These are phyloP conservation scores for Backusella mclennaniae DNA, from an alignment of 192 early-diverging fungal genomes.

Conservation along the genomic window DNA sequence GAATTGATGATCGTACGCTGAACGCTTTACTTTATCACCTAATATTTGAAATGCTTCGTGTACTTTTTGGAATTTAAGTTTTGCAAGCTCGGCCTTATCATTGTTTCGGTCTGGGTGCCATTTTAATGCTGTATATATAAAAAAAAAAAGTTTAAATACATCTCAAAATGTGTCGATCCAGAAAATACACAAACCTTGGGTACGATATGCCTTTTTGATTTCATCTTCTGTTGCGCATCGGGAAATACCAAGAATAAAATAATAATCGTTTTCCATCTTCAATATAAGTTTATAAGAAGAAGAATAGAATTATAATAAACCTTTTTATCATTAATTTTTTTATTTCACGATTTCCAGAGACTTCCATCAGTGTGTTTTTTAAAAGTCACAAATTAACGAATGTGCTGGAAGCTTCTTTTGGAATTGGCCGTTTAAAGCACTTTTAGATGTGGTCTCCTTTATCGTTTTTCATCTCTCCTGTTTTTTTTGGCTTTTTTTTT, in stretches of 20 bases:
- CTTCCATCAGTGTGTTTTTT: not conserved
- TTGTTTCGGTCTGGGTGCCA: slow-evolving; percentile 75
- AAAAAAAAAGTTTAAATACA: not conserved
- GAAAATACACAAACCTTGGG: slow-evolving; percentile 15
- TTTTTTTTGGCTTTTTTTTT: not conserved
- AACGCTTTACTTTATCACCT: slow-evolving; percentile 87
- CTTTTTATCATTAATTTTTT: not conserved
- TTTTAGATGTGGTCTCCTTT: not conserved
- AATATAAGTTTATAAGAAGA: not conserved
- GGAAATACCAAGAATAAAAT: slow-evolving; percentile 8
- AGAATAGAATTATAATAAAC: not conserved
- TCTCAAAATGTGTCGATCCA: not conserved
- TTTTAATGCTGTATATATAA: slow-evolving; percentile 50
- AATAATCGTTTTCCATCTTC: slow-evolving; percentile 66
- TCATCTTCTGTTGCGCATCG: slow-evolving; percentile 33
- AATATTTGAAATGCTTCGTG: slow-evolving; percentile 96
- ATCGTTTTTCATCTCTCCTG: not conserved
- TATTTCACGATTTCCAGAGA: not conserved
- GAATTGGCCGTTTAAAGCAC: not conserved
- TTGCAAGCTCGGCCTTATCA: slow-evolving; percentile 59
- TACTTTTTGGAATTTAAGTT: slow-evolving; percentile 93
- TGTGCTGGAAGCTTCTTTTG: not conserved
- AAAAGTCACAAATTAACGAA: slow-evolving; percentile 6
- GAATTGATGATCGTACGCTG: slow-evolving; percentile 84
- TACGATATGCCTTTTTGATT: slow-evolving; percentile 51